Base-by-base conservation (phyloP, 2,329 filamentous ascomycete genomes). In the Mycosphaerelloides madeirae region DNA sequence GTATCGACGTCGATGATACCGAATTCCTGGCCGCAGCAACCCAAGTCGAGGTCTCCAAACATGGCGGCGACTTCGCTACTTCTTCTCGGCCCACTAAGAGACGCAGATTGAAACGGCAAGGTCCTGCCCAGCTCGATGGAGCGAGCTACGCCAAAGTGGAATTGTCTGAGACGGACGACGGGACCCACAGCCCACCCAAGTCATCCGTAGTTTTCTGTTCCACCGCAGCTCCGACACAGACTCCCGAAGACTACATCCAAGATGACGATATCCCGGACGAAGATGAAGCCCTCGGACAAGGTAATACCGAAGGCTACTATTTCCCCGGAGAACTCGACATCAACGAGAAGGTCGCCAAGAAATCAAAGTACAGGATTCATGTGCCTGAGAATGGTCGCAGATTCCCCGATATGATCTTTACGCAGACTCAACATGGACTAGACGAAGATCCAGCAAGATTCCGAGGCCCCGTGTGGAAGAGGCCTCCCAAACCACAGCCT, bases 401-500 rank as follows among this genome's bases (percentile, higher is more conserved):
- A 6, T 63, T 74, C 49, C 56, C 63, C 14, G 68, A 72, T 41
- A 54, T 63, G 11, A 69, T 68, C 48, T 63, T 63, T 40, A 72
- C 69, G 1, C 71, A 74, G 46, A 70, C 68, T 12, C 71, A 72
- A 43, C 48, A 50, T 43, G 55, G 52, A 8, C 46, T 64, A 3
- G 61, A 63, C 40, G 68, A 69, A 19, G 65, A 68, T 25, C 70
- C 71, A 2, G 68, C 68, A 59, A 65, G 63, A 37, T 64, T 73
- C 37, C 60, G 72, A 46, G 72, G 71, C 14, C 65, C 71, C 13
- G 68, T 74, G 48, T 75, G 72, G 72, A 68, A 70, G 44, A 72
- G 70, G 53, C 61, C 64, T 18, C 44, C 50, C 13, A 15, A 36
- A 29, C 54, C 54, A 20, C 50, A 49, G 20, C 49, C 53, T 8